Evolutionary conservation across 2,329 filamentous ascomycete genomes (phyloP), one percentile per base, ranked within the genome.

Genomic region (Nectriaceae sp.): DNA sequence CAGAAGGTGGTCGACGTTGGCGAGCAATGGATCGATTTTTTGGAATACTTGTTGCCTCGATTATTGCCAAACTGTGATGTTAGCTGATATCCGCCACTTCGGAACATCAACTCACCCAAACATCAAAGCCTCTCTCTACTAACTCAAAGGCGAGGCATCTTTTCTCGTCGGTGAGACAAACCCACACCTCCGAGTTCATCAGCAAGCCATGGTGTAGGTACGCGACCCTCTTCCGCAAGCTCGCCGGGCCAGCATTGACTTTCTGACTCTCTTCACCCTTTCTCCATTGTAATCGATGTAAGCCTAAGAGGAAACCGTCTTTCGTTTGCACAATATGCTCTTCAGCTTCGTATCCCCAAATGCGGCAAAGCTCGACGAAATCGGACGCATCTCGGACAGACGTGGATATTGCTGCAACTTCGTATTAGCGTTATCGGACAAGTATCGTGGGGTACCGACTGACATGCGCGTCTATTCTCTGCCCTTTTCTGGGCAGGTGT

Each of bases 111-210:
- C 82, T 61, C 71, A 88, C 85, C 90, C 94, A 99, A 56, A 97
- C 93, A 74, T 99, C 94, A 62, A 95, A 99, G 3, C 94, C 94
- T 62, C 83, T 82, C 63, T 97, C 90, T 0, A 96, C 90, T 37
- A 99, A 76, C 57, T 88, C 82, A 66, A 99, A 97, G 0, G 94
- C 90, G 33, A 99, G 75, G 58, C 88, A 93, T 59, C 92, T 82
- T 68, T 95, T 82, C 59, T 87, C 85, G 57, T 97, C 89, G 0
- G 93, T 96, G 65, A 93, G 74, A 65, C 90, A 95, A 8, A 97
- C 90, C 94, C 94, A 99, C 26, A 99, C 93, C 70, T 99, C 94
- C 61, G 91, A 96, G 71, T 97, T 97, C 94, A 99, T 99, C 65
- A 99, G 81, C 49, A 99, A 79, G 8, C 93, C 94, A 70, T 99